phyloP scores from a whole-genome alignment of 768 basidiomycete genomes.

The Pisolithus microcarpus region DNA sequence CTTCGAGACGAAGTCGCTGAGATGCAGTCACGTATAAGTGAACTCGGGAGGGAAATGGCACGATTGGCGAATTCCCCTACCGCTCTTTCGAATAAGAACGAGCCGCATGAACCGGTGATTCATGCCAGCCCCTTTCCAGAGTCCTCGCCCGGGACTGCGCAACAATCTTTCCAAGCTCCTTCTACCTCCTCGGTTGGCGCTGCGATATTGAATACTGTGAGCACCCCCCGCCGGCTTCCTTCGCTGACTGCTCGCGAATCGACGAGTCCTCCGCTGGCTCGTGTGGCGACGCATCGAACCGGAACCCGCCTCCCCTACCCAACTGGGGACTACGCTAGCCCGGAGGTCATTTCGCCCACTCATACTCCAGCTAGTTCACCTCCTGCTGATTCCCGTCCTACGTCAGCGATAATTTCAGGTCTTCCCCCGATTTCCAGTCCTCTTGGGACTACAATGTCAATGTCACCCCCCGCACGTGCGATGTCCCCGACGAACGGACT shows the following conservation, averaged over 20 bases:
- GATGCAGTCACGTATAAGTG: constrained; percentile 65
- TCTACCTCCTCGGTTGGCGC: constrained; percentile 12
- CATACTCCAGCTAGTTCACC: constrained; percentile 42
- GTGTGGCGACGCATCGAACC: constrained; percentile 29
- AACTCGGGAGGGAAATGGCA: constrained; percentile 76
- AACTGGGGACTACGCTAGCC: constrained; percentile 74
- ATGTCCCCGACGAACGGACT: constrained; percentile 26
- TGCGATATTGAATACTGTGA: constrained; percentile 4
- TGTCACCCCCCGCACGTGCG: constrained; percentile 18
- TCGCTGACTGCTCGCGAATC: constrained; percentile 49
- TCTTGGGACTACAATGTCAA: constrained; percentile 12
- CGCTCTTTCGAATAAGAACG: constrained; percentile 39
- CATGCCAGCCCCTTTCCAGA: constrained; percentile 39
- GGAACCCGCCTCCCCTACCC: constrained; percentile 67
- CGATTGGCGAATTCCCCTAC: constrained; percentile 52
- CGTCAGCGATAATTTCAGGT: constrained; percentile 41
- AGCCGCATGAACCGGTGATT: constrained; percentile 36
- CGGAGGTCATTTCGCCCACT: constrained; percentile 35
- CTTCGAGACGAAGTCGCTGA: constrained; percentile 66
- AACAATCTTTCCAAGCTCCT: constrained; percentile 14
- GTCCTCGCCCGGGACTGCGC: constrained; percentile 35
- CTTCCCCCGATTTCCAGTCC: constrained; percentile 29
- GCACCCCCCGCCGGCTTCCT: constrained; percentile 26
- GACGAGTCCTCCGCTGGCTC: constrained; percentile 56
- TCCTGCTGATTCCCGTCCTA: constrained; percentile 32